Percentiles rank a stretch among this genome's conserved stretches.
phyloP scores from a whole-genome alignment of 177 flowering plant genomes.

The Vitis hybrid region DNA sequence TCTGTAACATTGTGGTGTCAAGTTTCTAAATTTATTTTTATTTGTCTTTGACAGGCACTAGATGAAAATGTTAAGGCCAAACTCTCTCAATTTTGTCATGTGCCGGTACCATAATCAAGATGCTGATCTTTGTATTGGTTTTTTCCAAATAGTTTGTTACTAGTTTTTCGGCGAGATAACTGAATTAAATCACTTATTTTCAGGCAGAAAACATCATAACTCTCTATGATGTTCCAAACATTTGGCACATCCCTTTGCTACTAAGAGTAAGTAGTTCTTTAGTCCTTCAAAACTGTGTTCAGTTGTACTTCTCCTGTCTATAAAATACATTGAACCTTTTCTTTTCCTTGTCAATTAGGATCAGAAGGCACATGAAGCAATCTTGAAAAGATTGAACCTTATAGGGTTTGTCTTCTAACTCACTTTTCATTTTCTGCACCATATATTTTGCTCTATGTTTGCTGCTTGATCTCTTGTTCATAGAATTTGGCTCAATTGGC shows the following conservation, averaged over 20 bases:
- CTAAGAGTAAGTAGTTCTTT: constrained; percentile 61
- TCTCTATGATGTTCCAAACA: constrained; percentile 85
- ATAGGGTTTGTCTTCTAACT: constrained; percentile 52
- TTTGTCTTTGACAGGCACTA: constrained; percentile 57
- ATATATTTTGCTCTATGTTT: background rate
- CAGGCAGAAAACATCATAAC: constrained; percentile 73
- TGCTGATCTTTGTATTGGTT: background rate
- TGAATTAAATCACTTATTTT: constrained; percentile 6
- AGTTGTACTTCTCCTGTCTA: background rate
- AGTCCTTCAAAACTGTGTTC: background rate
- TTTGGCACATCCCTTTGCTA: constrained; percentile 91
- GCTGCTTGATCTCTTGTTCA: background rate
- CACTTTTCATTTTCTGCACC: background rate
- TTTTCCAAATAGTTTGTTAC: background rate
- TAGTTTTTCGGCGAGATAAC: background rate
- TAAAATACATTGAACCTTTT: background rate
- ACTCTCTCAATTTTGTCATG: constrained; percentile 90
- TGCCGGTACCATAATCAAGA: constrained; percentile 52
- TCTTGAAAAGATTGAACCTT: constrained; percentile 75
- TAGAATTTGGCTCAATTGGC: background rate
- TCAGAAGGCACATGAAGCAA: constrained; percentile 93
- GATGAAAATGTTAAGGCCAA: constrained; percentile 77
- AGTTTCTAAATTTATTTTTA: constrained; percentile 1
- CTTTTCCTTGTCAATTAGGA: constrained; percentile 43
- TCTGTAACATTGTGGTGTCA: background rate